phyloP scores from a whole-genome alignment of 371 early-diverging fungal genomes.

The Syncephalastrum monosporum region DNA sequence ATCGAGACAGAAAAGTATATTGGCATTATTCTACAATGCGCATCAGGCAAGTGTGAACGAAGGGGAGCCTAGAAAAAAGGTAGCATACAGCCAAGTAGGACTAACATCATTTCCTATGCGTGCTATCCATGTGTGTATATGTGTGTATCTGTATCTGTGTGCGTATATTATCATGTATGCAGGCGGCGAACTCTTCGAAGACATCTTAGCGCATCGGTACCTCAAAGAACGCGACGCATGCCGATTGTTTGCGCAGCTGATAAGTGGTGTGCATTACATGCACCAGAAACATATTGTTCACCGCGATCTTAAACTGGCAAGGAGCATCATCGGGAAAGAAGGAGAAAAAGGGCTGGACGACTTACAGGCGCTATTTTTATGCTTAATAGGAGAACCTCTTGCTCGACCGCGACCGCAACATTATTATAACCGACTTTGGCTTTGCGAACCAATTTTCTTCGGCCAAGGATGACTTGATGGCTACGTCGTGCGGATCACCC shows the following conservation, averaged over 20 bases:
- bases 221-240: slow-evolving; percentile 91
- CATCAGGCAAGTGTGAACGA: slow-evolving; percentile 58
- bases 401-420: slow-evolving; percentile 83
- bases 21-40: slow-evolving; percentile 94
- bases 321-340: neutral
- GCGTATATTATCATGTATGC: too few relatives aligned
- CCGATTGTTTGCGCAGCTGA: slow-evolving; percentile 92
- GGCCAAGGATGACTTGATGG: slow-evolving; percentile 74
- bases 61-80: too few relatives aligned
- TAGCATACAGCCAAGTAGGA: slow-evolving; percentile 13
- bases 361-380: too few relatives aligned
- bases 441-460: slow-evolving; percentile 94
- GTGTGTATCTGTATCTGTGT: too few relatives aligned
- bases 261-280: slow-evolving; percentile 87
- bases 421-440: slow-evolving; percentile 99
- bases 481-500: slow-evolving; percentile 96
- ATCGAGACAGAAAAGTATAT: slow-evolving; percentile 95
- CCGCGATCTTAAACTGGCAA: slow-evolving; percentile 92
- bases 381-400: slow-evolving; percentile 84
- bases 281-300: slow-evolving; percentile 91
- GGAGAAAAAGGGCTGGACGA: too few relatives aligned
- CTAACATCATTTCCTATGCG: too few relatives aligned
- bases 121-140: too few relatives aligned
- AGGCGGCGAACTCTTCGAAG: slow-evolving; percentile 96
- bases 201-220: slow-evolving; percentile 90